Evolutionary conservation across 2,329 filamentous ascomycete genomes (phyloP).

Genomic region (Tolypocladium cylindrosporum): DNA sequence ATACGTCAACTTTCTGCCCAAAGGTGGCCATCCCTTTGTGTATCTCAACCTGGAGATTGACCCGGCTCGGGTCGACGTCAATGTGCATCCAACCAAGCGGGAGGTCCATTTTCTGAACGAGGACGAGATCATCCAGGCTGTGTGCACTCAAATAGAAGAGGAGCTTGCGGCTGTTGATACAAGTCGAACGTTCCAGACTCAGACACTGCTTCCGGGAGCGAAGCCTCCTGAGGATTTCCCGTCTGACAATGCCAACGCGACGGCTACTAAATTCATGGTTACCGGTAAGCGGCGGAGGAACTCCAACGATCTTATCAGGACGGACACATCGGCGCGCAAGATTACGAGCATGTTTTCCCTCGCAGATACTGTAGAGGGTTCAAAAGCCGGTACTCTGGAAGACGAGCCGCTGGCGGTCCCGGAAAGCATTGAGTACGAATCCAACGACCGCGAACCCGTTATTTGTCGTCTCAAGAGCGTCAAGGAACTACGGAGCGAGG

Average conservation of each 20-base stretch:
- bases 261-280: slow-evolving; percentile 21
- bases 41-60: slow-evolving; percentile 92
- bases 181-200: slow-evolving; percentile 88
- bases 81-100: slow-evolving; percentile 92
- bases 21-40: slow-evolving; percentile 86
- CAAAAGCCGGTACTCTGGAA: slow-evolving; percentile 8
- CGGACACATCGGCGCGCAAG: slow-evolving; percentile 79
- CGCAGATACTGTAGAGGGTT: slow-evolving; percentile 27
- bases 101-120: slow-evolving; percentile 98
- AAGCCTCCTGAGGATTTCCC: slow-evolving; percentile 14
- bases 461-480: slow-evolving; percentile 72
- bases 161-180: slow-evolving; percentile 82
- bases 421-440: slow-evolving; percentile 60
- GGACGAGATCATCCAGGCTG: slow-evolving; percentile 82
- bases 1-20: slow-evolving; percentile 79
- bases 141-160: slow-evolving; percentile 70
- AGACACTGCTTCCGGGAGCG: slow-evolving; percentile 73
- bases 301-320: slow-evolving; percentile 75
- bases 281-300: slow-evolving; percentile 30
- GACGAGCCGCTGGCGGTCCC: slow-evolving; percentile 25
- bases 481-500: slow-evolving; percentile 70
- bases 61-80: slow-evolving; percentile 86
- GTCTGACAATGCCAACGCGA: slow-evolving; percentile 16
- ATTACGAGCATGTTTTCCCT: slow-evolving; percentile 86
- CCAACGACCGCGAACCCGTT: slow-evolving; percentile 56